Evolutionary conservation across 108 stramenopile species (phyloP).

Genomic region (Cyclotella sp.): DNA sequence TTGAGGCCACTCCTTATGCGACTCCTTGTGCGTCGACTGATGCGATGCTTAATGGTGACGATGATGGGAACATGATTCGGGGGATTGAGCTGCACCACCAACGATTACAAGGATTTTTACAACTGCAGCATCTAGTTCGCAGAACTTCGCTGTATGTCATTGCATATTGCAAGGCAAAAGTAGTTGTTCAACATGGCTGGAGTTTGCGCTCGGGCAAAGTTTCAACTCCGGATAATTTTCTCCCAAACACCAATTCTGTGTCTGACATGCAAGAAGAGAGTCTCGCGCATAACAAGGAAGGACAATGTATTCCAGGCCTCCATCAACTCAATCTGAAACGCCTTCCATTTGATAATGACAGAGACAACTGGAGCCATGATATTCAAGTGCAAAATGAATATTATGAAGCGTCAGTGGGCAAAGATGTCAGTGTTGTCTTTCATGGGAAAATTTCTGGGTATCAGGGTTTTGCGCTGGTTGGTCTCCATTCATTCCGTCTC

Average conservation of each 20-base stretch:
- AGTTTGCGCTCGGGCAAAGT: conserved; percentile 22
- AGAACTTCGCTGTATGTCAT: conserved; percentile 64
- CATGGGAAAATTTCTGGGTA: conserved; percentile 9
- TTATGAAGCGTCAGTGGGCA: conserved; percentile 74
- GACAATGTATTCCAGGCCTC: background rate
- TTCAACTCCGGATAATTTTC: background rate
- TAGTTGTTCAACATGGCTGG: conserved; percentile 72
- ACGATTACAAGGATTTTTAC: conserved; percentile 59
- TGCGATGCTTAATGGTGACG: conserved; percentile 33
- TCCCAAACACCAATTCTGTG: background rate
- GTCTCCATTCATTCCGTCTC: conserved; percentile 54
- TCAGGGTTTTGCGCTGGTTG: conserved; percentile 70
- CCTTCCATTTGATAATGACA: conserved; percentile 72
- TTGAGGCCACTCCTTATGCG: conserved; percentile 15
- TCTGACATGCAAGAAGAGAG: background rate
- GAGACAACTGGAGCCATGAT: conserved; percentile 67
- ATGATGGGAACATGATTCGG: conserved; percentile 28
- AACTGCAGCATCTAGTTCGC: conserved; percentile 65
- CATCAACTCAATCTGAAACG: conserved; percentile 33
- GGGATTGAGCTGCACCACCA: conserved; percentile 41
- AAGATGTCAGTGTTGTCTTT: conserved; percentile 59
- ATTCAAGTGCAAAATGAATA: conserved; percentile 57
- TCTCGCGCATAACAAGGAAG: background rate
- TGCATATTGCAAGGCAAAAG: conserved; percentile 57
- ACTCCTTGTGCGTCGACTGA: conserved; percentile 23